Base-by-base conservation (phyloP, 225 moss, liverwort and hornwort species). In the Bryum argenteum region DNA sequence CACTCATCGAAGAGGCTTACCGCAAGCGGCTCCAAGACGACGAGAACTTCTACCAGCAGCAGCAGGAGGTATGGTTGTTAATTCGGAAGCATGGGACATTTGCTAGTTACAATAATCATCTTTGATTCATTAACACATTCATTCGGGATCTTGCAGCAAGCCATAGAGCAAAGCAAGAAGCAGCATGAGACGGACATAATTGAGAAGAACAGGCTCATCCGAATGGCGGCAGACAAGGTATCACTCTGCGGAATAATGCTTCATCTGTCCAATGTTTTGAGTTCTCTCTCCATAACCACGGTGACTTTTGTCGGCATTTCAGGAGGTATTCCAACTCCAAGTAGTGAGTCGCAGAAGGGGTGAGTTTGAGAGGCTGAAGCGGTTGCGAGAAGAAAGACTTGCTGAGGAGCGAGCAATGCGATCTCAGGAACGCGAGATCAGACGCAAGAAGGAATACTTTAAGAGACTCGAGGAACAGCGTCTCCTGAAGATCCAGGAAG, bases 341-440 rank as follows among this genome's bases (percentile, higher is more conserved):
- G 98, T 98, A 5, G 85, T 98, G 60, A 87, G 98, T 65, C 91
- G 89, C 11, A 87, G 94, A 1, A 85, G 84, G 67, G 98, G 98
- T 11, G 98, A 94, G 79, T 98, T 98, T 40, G 98, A 98, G 83
- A 94, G 89, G 84, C 69, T 98, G 80, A 82, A 87, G 87, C 89
- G 74, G 57, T 84, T 92, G 73, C 78, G 94, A 18, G 98, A 98
- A 76, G 98, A 98, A 54, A 81, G 94, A 57, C 83, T 98, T 40
- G 94, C 91, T 0, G 94, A 98, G 79, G 83, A 91, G 76, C 89
- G 94, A 24, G 83, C 89, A 21, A 75, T 87, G 54, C 86, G 98
- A 47, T 89, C 89, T n/a, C 85, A 92, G 83, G 98, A 98, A 58
- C 87, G 98, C 14, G 98, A 88, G 61, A 83, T 89, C 39, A 85